phyloP scores from a whole-genome alignment of 1,284 basidiomycete genomes.

The Dichomitus squalens region DNA sequence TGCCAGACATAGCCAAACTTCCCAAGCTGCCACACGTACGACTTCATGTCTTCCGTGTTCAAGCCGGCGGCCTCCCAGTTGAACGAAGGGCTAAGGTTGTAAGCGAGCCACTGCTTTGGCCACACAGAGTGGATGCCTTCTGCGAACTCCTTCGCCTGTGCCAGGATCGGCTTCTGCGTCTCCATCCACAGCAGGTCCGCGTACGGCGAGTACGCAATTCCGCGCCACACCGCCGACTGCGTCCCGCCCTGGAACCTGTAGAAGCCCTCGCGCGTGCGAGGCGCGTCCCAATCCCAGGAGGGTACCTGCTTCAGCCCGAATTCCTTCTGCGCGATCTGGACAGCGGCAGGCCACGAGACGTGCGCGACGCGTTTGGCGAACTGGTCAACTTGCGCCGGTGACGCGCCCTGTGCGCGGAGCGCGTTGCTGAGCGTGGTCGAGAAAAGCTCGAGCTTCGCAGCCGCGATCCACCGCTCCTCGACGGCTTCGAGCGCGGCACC shows the following conservation, averaged over 20 bases:
- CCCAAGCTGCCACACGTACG: conserved; percentile 91
- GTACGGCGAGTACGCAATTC: conserved; percentile 91
- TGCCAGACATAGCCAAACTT: conserved; percentile 97
- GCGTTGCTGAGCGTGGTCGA: conserved; percentile 75
- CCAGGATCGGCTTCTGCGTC: conserved; percentile 94
- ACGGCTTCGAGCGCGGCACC: conserved; percentile 84
- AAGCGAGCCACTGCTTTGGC: conserved; percentile 92
- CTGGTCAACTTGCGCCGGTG: conserved; percentile 47
- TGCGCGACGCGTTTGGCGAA: conserved; percentile 66
- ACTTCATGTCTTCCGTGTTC: conserved; percentile 83
- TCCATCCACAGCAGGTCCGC: conserved; percentile 97
- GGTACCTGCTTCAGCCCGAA: conserved; percentile 77
- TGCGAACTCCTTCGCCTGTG: conserved; percentile 94
- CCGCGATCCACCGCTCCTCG: conserved; percentile 85
- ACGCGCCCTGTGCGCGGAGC: conserved; percentile 66
- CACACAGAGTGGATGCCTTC: conserved; percentile 80
- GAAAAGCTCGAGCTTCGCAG: conserved; percentile 83
- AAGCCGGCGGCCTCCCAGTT: conserved; percentile 94
- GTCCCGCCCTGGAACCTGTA: conserved; percentile 98
- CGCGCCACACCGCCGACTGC: conserved; percentile 91
- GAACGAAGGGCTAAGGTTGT: conserved; percentile 93
- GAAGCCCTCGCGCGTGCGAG: conserved; percentile 93
- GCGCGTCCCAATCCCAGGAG: conserved; percentile 94
- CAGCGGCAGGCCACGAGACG: conserved; percentile 71
- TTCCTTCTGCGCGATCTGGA: conserved; percentile 78